Evolutionary conservation across 129 eudicot species (phyloP).

Genomic region (Apium graveolens): DNA sequence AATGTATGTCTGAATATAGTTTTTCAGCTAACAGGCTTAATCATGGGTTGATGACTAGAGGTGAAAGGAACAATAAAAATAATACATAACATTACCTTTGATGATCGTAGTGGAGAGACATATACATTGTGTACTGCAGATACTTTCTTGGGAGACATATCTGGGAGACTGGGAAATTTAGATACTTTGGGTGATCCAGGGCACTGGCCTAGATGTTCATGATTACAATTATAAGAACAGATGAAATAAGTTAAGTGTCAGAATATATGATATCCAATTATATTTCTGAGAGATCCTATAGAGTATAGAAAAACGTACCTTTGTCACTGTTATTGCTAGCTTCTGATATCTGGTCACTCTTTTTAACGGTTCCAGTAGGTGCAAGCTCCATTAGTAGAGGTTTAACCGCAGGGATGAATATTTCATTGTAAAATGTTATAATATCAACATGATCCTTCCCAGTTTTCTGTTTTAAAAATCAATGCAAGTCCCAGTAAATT

Average conservation of each 20-base stretch:
- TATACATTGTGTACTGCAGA: constrained; percentile 82
- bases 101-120: constrained; percentile 89
- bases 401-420: constrained; percentile 77
- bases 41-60: not conserved
- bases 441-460: constrained; percentile 89
- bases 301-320: constrained; percentile 29
- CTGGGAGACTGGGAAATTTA: constrained; percentile 86
- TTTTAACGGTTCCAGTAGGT: constrained; percentile 42
- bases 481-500: constrained; percentile 4
- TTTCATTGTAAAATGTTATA: constrained; percentile 80
- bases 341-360: constrained; percentile 39
- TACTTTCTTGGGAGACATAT: constrained; percentile 97
- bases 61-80: not conserved
- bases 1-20: not conserved
- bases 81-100: constrained; percentile 43
- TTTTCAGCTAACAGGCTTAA: not conserved
- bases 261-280: not conserved
- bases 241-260: not conserved
- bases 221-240: not conserved
- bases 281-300: not conserved
- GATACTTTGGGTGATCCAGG: constrained; percentile 87
- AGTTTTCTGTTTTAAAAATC: constrained; percentile 51
- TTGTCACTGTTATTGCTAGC: constrained; percentile 38
- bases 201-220: constrained; percentile 38
- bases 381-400: constrained; percentile 78